Base-by-base conservation (phyloP, 306 rosid species). In the Medicago lupulina region DNA sequence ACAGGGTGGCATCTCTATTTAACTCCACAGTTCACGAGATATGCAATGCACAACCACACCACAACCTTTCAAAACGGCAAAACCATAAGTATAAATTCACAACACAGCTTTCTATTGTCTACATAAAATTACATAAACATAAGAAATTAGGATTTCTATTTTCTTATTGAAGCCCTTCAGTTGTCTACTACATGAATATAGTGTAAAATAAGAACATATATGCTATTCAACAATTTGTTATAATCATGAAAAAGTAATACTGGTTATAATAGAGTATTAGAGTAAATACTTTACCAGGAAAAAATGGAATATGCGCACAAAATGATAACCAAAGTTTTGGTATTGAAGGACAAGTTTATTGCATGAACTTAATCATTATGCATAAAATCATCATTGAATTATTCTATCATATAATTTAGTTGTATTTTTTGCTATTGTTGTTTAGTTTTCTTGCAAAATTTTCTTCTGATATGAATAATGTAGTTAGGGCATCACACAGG, bases 261-360 rank as follows among this genome's bases (percentile, higher is more conserved):
- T 25, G 23, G 28, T 31, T 31, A 31, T 31, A 31, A 31, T 15
- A 72, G 49, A 43, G 71, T 25, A 55, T 47, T 71, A 64, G 47
- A 73, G 72, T 14, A 53, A 41, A 55, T 44, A 41, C 40, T 54
- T 69, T 18, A 17, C 19, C 51, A 13, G 41, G 62, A 43, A 53
- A 61, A 21, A 71, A 67, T 12, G 44, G 23, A 60, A 70, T 39
- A 69, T 40, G 21, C 66, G 11, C 19, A 47, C 15, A 6, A 68
- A 47, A 69, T 67, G 59, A 63, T 19, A 62, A 25, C 79, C 49
- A 65, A 66, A 21, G 7, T 36, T 50, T 50, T 64, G 17, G 65
- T 3, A 50, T 19, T 38, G n/a, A 65, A 75, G 53, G 17, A 70
- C 58, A 61, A 61, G 55, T 47, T 61, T 53, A 50, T 74, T 73